A percentile compares a stretch with the other conserved stretches of the same genome.
These are phyloP conservation scores for Turritis glabra DNA, from an alignment of 345 rosid species.

Conservation along the genomic window DNA sequence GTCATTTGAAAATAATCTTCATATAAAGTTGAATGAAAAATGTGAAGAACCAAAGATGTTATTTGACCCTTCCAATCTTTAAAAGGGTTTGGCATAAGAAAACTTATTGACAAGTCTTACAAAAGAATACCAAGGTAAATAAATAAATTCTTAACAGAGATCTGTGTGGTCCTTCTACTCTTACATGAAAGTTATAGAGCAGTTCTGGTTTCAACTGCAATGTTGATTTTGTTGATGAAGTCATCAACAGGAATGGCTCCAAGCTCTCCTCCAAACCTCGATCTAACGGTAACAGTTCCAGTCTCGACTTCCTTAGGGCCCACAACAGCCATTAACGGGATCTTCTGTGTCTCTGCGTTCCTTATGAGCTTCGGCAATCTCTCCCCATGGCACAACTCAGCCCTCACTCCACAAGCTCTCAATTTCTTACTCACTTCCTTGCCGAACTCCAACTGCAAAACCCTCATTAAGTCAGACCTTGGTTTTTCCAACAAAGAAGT, in stretches of 20 bases:
- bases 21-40: neutral
- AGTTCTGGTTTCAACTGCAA: conserved; percentile 54
- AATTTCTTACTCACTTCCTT: conserved; percentile 56
- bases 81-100: too few relatives aligned
- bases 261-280: conserved; percentile 83
- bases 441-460: conserved; percentile 66
- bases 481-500: neutral
- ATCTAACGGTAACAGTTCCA: conserved; percentile 68
- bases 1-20: neutral
- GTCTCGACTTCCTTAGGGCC: conserved; percentile 89
- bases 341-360: conserved; percentile 86
- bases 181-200: conserved; percentile 40
- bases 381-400: conserved; percentile 87
- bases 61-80: too few relatives aligned
- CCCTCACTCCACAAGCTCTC: conserved; percentile 61
- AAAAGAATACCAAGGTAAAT: neutral
- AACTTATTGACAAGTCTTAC: neutral
- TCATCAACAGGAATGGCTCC: conserved; percentile 70
- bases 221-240: conserved; percentile 58
- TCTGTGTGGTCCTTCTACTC: conserved; percentile 21
- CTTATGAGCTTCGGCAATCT: conserved; percentile 92
- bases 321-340: conserved; percentile 88
- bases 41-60: neutral
- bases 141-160: conserved; percentile 13
- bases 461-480: conserved; percentile 12